A percentile compares a stretch with the other conserved stretches of the same genome.
Conservation (phyloP, 371 early-diverging fungal species). For the Capillidium rhysosporum region DNA sequence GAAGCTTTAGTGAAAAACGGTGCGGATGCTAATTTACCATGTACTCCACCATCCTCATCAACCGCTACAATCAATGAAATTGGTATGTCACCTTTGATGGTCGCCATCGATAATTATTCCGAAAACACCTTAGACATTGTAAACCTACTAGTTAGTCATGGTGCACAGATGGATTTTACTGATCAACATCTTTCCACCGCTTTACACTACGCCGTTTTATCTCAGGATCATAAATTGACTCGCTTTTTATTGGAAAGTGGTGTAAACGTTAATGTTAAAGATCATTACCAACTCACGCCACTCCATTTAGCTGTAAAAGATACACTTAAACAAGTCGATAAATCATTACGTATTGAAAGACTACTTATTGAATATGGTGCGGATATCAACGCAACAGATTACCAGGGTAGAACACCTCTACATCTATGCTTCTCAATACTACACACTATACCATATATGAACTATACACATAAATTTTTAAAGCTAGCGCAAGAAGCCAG, state of each 20-base stretch:
- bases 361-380: constrained; percentile 21
- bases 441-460: constrained; percentile 21
- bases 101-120: constrained; percentile 9
- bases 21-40: constrained; percentile 12
- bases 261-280: constrained; percentile 13
- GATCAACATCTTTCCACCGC: constrained; percentile 13
- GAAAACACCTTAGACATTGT: constrained; percentile 6
- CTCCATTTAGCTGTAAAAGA: constrained; percentile 28
- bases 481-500: constrained; percentile 8
- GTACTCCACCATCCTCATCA: no score
- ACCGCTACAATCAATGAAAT: background rate
- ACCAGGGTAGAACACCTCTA: constrained; percentile 28
- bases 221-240: constrained; percentile 17
- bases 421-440: constrained; percentile 24
- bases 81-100: constrained; percentile 6
- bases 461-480: constrained; percentile 9
- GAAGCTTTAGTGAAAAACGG: constrained; percentile 12
- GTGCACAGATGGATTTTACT: constrained; percentile 9
- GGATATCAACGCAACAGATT: constrained; percentile 19
- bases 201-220: constrained; percentile 22
- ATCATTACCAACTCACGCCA: constrained; percentile 18
- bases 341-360: constrained; percentile 26
- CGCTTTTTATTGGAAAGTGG: constrained; percentile 18
- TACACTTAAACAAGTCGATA: constrained; percentile 25
- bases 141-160: constrained; percentile 7